Evolutionary conservation across 75 land plant genomes (phyloP), one percentile per base, ranked within the genome.

Genomic region (Azolla pinnata): DNA sequence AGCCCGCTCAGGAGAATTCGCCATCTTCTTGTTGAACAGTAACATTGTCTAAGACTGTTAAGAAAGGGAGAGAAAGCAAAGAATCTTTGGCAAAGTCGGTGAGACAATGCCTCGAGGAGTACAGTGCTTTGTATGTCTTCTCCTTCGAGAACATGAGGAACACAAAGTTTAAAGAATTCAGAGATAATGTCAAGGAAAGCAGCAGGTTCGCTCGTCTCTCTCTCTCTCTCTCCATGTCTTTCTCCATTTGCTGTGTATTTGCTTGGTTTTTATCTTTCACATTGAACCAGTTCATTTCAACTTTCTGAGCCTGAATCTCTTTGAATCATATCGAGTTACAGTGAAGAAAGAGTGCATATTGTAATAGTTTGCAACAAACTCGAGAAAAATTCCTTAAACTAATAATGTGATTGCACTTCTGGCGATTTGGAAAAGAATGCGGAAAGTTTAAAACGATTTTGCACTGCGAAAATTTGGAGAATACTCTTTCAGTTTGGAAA

Each of bases 141-240:
- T 65, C 83, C 10, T 90, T 79, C 57, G 97, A 90, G 63, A 90
- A 90, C 62, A 90, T 90, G 97, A 81, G 97, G 42, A 90, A 90
- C 62, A 69, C 68, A 24, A 83, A 79, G 59, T 87, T 90, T 48
- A 90, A 90, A 62, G 92, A 81, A 67, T 80, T 90, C 56, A 72
- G 82, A 31, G 97, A 90, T 17, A 73, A 77, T 70, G 67, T 90
- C 30, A 90, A 87, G 58, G 44, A 78, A 16, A 69, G 63, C 33
- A 81, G 87, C 85, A 78, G 92, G 88, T 85, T n/a, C 18, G 54
- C 18, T 54, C 5, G n/a, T n/a, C n/a, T n/a, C n/a, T n/a, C n/a
- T n/a, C n/a, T n/a, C n/a, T n/a, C n/a, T n/a, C n/a, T n/a, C n/a
- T n/a, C n/a, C n/a, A n/a, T n/a, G n/a, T n/a, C n/a, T 1, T 27